A percentile compares a stretch with the other conserved stretches of the same genome.
Evolutionary conservation across 805 yeast species (phyloP).

Genomic region (Tetrapisispora nanseiensis): DNA sequence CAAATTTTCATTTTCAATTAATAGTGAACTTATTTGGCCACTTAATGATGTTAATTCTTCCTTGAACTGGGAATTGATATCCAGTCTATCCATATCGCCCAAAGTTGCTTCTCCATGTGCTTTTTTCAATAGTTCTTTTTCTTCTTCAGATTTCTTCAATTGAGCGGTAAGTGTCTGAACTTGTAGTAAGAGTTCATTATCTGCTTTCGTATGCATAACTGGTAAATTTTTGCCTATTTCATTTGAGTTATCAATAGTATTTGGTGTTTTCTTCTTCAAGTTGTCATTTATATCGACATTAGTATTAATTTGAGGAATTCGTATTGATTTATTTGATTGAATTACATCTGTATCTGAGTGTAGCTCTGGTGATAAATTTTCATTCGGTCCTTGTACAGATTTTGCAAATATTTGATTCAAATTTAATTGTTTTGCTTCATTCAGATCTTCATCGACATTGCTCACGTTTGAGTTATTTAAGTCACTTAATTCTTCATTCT

Average conservation of each 20-base stretch:
- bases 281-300: neutral
- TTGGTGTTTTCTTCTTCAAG: neutral
- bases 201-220: neutral
- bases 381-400: neutral
- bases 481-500: too few relatives aligned
- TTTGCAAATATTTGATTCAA: neutral
- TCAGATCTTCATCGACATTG: neutral
- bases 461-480: neutral
- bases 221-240: neutral
- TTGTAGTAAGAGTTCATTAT: neutral
- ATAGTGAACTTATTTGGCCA: constrained; percentile 20
- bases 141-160: neutral
- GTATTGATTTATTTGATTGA: neutral
- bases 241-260: neutral
- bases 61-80: constrained; percentile 11
- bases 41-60: constrained; percentile 29
- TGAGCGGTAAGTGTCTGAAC: neutral
- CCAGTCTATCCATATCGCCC: neutral
- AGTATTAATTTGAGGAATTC: neutral
- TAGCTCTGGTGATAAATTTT: too few relatives aligned
- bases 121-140: neutral
- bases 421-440: neutral
- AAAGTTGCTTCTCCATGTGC: neutral
- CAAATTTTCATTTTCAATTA: constrained; percentile 29
- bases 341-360: too few relatives aligned